Percentiles rank a stretch among this genome's conserved stretches.
These are phyloP conservation scores for Cymbidium sinense DNA, from an alignment of 106 monocot genomes.

Conservation along the genomic window DNA sequence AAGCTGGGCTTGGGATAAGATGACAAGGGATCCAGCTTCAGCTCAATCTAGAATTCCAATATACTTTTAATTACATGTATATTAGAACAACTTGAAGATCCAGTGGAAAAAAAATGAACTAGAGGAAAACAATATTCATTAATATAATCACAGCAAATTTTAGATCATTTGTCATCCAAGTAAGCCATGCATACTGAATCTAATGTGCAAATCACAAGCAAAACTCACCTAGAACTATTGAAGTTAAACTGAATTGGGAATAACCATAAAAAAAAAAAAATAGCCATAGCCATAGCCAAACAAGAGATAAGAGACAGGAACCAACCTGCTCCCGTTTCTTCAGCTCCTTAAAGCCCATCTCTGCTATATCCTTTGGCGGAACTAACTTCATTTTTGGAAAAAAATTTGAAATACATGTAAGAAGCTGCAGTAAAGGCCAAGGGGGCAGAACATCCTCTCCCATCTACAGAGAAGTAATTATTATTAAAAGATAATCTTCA, in stretches of 20 bases:
- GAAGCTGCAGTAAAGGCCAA: conserved; percentile 59
- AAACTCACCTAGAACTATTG: not conserved
- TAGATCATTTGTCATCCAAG: not conserved
- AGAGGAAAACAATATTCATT: not conserved
- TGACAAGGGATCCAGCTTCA: not conserved
- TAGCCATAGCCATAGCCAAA: not conserved
- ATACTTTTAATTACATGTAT: not conserved
- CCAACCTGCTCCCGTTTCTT: conserved; percentile 79
- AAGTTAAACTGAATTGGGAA: not conserved
- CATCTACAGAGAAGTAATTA: conserved; percentile 34
- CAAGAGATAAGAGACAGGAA: not conserved
- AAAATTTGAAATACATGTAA: conserved; percentile 56
- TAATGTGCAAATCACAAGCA: not conserved
- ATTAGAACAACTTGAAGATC: not conserved
- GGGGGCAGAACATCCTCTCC: conserved; percentile 76
- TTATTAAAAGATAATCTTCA: not conserved
- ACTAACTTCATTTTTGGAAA: conserved; percentile 74
- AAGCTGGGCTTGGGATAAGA: not conserved
- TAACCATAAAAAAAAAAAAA: not conserved
- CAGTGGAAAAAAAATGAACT: not conserved
- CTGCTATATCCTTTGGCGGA: conserved; percentile 81
- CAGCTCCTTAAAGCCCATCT: conserved; percentile 75
- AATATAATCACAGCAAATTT: not conserved
- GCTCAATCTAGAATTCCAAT: not conserved
- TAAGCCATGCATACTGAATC: not conserved